Evolutionary conservation across 306 rosid genomes (phyloP).

Genomic region (Begonia fuchsioides): DNA sequence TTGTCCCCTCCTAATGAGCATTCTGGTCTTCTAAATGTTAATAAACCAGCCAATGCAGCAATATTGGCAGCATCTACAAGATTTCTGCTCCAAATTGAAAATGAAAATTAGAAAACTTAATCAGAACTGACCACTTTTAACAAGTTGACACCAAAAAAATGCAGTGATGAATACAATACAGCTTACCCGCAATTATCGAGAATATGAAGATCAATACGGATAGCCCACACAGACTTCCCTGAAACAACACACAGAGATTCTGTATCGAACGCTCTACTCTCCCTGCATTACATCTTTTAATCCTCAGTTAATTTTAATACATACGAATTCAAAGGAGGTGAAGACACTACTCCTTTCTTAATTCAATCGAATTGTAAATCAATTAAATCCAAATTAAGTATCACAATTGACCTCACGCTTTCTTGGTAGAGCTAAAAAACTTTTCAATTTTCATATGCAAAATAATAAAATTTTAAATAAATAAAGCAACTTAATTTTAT

Average conservation of each 20-base stretch:
- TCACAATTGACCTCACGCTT: too few relatives aligned
- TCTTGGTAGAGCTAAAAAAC: too few relatives aligned
- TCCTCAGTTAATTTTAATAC: conserved; percentile 6
- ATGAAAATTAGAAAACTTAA: background rate
- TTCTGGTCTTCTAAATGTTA: conserved; percentile 77
- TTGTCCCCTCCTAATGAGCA: conserved; percentile 74
- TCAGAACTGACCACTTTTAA: background rate
- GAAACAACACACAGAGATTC: conserved; percentile 72
- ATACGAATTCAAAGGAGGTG: too few relatives aligned
- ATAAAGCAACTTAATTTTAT: too few relatives aligned
- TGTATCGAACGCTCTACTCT: conserved; percentile 73
- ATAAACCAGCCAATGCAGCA: conserved; percentile 70
- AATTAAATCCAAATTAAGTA: too few relatives aligned
- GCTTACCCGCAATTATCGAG: conserved; percentile 81
- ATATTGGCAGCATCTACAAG: conserved; percentile 87
- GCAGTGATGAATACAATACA: background rate
- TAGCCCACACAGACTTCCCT: conserved; percentile 71
- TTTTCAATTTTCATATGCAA: too few relatives aligned
- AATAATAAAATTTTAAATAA: too few relatives aligned
- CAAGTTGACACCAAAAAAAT: background rate
- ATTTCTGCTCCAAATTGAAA: conserved; percentile 27
- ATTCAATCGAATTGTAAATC: too few relatives aligned
- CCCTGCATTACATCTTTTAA: conserved; percentile 31
- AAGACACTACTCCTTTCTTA: too few relatives aligned
- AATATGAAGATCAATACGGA: conserved; percentile 73